These are phyloP conservation scores for Plectosphaerella cucumerina DNA, from an alignment of 2,329 filamentous ascomycete species.

Conservation along the genomic window DNA sequence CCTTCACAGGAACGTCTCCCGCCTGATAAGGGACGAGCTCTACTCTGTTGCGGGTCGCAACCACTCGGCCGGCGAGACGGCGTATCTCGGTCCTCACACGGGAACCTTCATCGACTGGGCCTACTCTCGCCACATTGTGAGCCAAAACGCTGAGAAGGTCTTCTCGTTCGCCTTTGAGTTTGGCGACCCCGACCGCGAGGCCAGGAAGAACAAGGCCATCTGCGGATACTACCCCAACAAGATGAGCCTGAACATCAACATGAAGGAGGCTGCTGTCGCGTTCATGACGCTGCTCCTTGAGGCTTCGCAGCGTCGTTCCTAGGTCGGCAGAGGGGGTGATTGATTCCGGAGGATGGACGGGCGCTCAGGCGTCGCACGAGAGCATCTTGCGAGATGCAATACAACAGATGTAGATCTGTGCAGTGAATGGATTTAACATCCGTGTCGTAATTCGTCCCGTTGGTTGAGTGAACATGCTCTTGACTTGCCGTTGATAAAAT, in stretches of 20 bases:
- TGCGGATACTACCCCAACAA: slow-evolving; percentile 40
- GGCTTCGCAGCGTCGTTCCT: not conserved
- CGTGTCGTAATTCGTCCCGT: too few species aligned
- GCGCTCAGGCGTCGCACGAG: too few species aligned
- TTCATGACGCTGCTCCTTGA: slow-evolving; percentile 40
- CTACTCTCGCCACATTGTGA: slow-evolving; percentile 34
- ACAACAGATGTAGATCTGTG: too few species aligned
- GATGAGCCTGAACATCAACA: slow-evolving; percentile 33
- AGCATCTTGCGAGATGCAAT: too few species aligned
- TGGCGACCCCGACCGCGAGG: slow-evolving; percentile 27
- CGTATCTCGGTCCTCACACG: slow-evolving; percentile 37
- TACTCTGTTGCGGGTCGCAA: slow-evolving; percentile 24
- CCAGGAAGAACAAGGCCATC: not conserved
- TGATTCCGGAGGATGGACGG: too few species aligned
- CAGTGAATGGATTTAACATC: too few species aligned
- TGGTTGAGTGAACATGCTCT: too few species aligned
- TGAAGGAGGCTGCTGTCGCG: slow-evolving; percentile 38
- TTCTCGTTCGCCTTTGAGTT: slow-evolving; percentile 42
- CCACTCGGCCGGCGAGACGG: slow-evolving; percentile 30
- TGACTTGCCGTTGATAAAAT: too few species aligned
- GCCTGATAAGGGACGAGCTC: slow-evolving; percentile 32
- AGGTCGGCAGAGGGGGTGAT: not conserved
- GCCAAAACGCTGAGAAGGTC: slow-evolving; percentile 28
- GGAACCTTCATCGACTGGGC: slow-evolving; percentile 43
- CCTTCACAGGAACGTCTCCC: slow-evolving; percentile 23